Base-by-base conservation (phyloP, 441 rosid species). In the Melastoma candidum region DNA sequence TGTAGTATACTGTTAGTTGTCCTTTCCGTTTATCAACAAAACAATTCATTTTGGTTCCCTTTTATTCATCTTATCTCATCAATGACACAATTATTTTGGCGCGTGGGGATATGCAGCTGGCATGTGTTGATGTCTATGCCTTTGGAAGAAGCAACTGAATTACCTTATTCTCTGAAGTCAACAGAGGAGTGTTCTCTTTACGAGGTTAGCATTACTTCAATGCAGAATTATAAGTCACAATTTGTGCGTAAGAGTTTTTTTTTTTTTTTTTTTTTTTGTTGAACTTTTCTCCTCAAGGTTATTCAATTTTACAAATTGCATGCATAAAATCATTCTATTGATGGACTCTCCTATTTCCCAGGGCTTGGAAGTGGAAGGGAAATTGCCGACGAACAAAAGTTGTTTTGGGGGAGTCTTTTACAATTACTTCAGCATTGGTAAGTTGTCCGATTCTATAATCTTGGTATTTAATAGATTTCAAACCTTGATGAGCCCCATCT, bases 391-490 rank as follows among this genome's bases (percentile, higher is more conserved):
- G 68, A 72, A 71, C 48, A 50, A 58, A 22, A 74, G 63, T 48
- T 78, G 76, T 60, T 81, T 86, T 57, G 92, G 76, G 69, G 97
- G 99, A 69, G 90, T 86, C 39, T 93, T 88, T 61, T 89, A 86
- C 66, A 89, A 86, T 71, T 93, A 88, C 76, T 88, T 81, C 68
- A 89, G 98, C 67, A 74, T 93, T 69, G 96, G 95, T 85, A 69
- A 54, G 36, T 43, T 32, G 11, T 44, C 59, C 47, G 27, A 58
- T 48, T 29, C 53, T 54, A 9, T 27, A 25, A 36, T 36, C 41
- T 36, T 9, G 41, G 7, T 36, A 36, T 36, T 36, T 36, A 3
- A 29, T 17, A 29, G 3, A 36, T 3, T 36, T 6, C 41, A 36
- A 36, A 36, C 41, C 41, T 36, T 4, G 7, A 36, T 9, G 41